phyloP scores from a whole-genome alignment of 352 stramenopile genomes.

The Phytophthora palmivora region DNA sequence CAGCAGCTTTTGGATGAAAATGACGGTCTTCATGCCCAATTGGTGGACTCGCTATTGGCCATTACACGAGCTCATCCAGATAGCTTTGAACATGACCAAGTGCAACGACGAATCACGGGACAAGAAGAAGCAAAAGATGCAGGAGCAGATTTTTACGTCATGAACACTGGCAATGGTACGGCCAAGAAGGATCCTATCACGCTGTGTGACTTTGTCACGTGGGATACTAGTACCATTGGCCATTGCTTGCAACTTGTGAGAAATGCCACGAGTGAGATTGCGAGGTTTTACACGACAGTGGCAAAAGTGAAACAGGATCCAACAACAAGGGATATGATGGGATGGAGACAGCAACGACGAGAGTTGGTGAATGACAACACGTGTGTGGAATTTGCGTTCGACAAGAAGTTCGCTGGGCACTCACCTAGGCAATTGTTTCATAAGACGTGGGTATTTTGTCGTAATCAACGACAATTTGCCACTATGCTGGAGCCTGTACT shows the following conservation, averaged over 20 bases:
- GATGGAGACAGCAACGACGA: constrained; percentile 32
- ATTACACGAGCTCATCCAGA: constrained; percentile 34
- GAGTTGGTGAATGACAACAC: constrained; percentile 23
- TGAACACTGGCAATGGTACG: constrained; percentile 3
- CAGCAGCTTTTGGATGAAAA: constrained; percentile 38
- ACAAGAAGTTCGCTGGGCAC: constrained; percentile 29
- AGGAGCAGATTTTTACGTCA: constrained; percentile 25
- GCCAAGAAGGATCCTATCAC: constrained; percentile 33
- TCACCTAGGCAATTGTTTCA: constrained; percentile 32
- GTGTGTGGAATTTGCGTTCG: constrained; percentile 39
- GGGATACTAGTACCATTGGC: constrained; percentile 36
- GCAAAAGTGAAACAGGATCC: not conserved
- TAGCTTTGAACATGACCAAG: constrained; percentile 33
- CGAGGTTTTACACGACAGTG: constrained; percentile 27
- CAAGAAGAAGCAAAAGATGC: not conserved
- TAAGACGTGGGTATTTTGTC: constrained; percentile 41
- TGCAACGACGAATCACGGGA: constrained; percentile 5
- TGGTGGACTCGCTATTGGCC: constrained; percentile 39
- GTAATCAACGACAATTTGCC: constrained; percentile 37
- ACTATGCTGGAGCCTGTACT: constrained; percentile 33
- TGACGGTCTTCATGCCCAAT: constrained; percentile 36
- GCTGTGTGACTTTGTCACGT: constrained; percentile 49
- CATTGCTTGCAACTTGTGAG: constrained; percentile 41
- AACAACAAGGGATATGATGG: constrained; percentile 31
- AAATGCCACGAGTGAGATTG: constrained; percentile 35